Evolutionary conservation across 176 grass and related monocot genomes (phyloP).

Genomic region (Zoysia pacifica): DNA sequence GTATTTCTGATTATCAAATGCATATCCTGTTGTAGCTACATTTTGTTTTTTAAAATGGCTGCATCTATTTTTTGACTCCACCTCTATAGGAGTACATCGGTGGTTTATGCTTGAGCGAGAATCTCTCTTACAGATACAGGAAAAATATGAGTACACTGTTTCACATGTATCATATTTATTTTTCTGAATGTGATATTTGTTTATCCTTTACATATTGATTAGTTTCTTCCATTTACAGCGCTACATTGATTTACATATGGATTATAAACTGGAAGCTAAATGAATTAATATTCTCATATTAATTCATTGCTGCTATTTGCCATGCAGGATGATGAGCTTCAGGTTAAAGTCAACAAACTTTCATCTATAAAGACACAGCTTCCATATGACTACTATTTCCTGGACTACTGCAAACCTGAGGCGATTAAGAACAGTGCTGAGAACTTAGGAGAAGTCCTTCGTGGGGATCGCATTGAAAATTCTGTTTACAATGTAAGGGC

Average conservation of each 20-base stretch:
- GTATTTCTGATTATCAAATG: slow-evolving; percentile 16
- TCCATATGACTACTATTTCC: slow-evolving; percentile 87
- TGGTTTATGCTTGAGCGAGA: background rate
- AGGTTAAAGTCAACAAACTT: slow-evolving; percentile 84
- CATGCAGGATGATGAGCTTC: slow-evolving; percentile 71
- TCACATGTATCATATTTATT: background rate
- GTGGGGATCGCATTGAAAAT: slow-evolving; percentile 85
- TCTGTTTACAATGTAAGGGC: slow-evolving; percentile 66
- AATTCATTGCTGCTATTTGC: background rate
- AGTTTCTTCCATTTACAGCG: background rate
- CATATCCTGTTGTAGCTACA: background rate
- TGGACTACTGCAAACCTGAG: slow-evolving; percentile 75
- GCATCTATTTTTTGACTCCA: background rate
- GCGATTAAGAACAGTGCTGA: slow-evolving; percentile 77
- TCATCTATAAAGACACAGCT: slow-evolving; percentile 87
- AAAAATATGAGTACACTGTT: background rate
- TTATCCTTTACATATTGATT: background rate
- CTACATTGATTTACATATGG: background rate
- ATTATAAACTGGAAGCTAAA: slow-evolving; percentile 16
- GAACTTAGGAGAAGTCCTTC: slow-evolving; percentile 85
- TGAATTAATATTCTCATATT: background rate
- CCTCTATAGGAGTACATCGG: background rate
- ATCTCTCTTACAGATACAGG: background rate
- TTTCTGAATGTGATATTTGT: slow-evolving; percentile 24
- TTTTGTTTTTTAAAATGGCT: background rate